Percentiles rank a stretch among this genome's conserved stretches.
phyloP scores from a whole-genome alignment of 495 filamentous ascomycete genomes.

The Evernia prunastri region DNA sequence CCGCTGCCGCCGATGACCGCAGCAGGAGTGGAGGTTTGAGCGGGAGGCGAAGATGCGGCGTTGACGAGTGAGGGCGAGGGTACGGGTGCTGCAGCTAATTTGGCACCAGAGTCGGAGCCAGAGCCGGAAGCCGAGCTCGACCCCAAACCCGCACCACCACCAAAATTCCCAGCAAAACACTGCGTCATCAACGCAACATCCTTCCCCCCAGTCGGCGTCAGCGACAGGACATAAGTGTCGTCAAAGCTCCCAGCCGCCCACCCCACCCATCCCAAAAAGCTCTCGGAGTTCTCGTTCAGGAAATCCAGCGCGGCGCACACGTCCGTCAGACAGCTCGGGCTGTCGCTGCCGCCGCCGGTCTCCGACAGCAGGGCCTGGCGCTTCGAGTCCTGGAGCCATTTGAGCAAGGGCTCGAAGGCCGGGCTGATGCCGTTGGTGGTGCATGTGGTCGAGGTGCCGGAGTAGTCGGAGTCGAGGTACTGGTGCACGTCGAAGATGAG shows the following conservation, averaged over 20 bases:
- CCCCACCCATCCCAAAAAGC: conserved; percentile 46
- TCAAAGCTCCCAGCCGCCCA: conserved; percentile 49
- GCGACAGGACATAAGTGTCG: conserved; percentile 25
- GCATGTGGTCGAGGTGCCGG: conserved; percentile 47
- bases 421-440: conserved; percentile 44
- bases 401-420: conserved; percentile 42
- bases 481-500: conserved; percentile 52
- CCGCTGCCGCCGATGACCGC: not conserved
- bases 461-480: conserved; percentile 53
- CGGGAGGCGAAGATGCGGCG: not conserved
- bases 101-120: not conserved
- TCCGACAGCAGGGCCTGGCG: conserved; percentile 48
- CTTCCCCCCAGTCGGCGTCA: conserved; percentile 14
- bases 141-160: conserved; percentile 9
- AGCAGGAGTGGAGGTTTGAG: not conserved
- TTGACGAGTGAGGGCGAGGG: not conserved
- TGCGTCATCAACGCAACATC: conserved; percentile 20
- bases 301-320: conserved; percentile 30
- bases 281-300: conserved; percentile 43
- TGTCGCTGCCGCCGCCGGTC: conserved; percentile 47
- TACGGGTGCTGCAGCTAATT: not conserved
- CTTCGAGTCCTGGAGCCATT: conserved; percentile 43
- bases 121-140: not conserved
- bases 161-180: conserved; percentile 22
- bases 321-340: conserved; percentile 32